Base-by-base conservation (phyloP, 345 rosid species). In the thale cress (Arabidopsis thaliana) region DNA sequence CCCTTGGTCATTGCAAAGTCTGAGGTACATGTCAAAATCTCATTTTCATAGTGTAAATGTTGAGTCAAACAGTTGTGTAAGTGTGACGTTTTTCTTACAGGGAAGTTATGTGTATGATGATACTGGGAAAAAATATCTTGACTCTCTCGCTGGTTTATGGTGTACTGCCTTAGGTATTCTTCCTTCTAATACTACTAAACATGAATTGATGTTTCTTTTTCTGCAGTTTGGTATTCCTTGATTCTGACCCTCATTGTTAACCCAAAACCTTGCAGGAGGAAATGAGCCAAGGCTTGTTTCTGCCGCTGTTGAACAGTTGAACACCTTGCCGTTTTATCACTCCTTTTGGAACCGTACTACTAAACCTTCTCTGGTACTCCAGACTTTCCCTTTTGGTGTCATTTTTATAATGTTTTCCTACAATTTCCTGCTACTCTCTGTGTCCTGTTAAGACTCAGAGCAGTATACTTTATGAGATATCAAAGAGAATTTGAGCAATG, bases 331-430 rank as follows among this genome's bases (percentile, higher is more conserved):
- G 3, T 95, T 95, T 81, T 95, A 95, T 78, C 99, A 95, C 75
- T 95, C 98, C 14, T 95, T 95, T 78, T 90, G 98, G 98, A 95
- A 95, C 80, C 94, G 94, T 68, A 92, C 98, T 20, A 95, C 98
- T 62, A 89, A 86, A 69, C 99, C 99, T 25, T 90, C 99, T 71
- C 69, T 95, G 97, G 98, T 95, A 88, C 50, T 72, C 12, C 25
- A 42, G 20, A 7, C 0, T 30, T 61, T 62, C 60, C 8, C 30
- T 69, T n/a, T 30, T 51, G 34, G 50, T 28, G 33, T 64, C 59
- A 6, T 64, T 22, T 12, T 20, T 25, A 8, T 52, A 13, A 30
- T 32, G 33, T 5, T 8, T 59, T 42, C 10, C 3, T 14, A 62
- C 10, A 25, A 28, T 57, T 5, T 63, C 23, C 7, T 42, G 24